Percentiles rank a stretch among this genome's conserved stretches.
These are phyloP conservation scores for Xylariaceae sp. DNA, from an alignment of 2,329 filamentous ascomycete species.

Conservation along the genomic window DNA sequence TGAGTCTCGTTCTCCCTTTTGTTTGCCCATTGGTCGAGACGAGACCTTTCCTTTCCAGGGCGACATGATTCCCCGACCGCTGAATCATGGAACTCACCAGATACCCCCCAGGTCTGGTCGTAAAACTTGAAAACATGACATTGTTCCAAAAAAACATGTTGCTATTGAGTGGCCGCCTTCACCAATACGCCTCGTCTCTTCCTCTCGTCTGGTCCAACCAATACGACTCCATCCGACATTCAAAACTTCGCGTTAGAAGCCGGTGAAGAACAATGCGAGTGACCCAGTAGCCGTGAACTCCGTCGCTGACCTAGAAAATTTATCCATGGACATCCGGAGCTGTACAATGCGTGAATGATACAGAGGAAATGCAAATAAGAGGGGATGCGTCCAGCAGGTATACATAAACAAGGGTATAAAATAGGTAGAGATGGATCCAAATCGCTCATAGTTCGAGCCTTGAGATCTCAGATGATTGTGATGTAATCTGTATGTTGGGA, in stretches of 20 bases:
- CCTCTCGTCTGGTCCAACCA: constrained; percentile 1
- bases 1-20: background rate
- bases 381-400: constrained; percentile 15
- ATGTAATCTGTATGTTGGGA: background rate
- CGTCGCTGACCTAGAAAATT: constrained; percentile 22
- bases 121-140: constrained; percentile 6
- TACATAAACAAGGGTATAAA: constrained; percentile 11
- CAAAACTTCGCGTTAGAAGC: background rate
- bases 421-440: constrained; percentile 4
- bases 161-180: background rate
- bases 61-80: background rate
- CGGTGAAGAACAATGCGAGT: constrained; percentile 7
- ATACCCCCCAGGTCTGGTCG: background rate
- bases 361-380: constrained; percentile 2
- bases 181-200: background rate
- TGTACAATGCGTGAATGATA: constrained; percentile 11
- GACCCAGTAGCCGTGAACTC: constrained; percentile 22
- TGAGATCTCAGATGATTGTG: background rate
- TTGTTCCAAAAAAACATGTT: background rate
- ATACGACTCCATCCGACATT: constrained; percentile 1
- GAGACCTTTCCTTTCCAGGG: background rate
- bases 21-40: background rate
- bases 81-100: background rate
- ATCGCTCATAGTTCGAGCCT: background rate
- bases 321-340: constrained; percentile 10